Evolutionary conservation across 2,329 filamentous ascomycete species (phyloP), one percentile per base, ranked within the genome.

Genomic region (Diaporthe caulivora): DNA sequence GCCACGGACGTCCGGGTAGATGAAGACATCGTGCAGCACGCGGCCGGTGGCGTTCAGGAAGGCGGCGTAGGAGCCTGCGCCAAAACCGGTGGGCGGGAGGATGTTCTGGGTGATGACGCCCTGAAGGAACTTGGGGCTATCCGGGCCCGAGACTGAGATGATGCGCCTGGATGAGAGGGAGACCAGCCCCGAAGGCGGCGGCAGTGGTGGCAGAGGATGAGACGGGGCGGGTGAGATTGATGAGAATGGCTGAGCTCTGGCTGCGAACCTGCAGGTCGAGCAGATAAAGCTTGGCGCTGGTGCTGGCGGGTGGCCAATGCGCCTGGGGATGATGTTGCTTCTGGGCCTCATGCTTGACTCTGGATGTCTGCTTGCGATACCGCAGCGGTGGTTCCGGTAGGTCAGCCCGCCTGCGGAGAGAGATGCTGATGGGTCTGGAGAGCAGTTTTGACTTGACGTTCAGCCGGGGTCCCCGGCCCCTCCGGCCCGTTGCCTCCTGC

Each of bases 21-120:
- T 87, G 82, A 98, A 97, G 69, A 95, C 93, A 84, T 99, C 97
- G 84, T 96, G 90, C 55, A 98, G 86, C 13, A 99, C 89, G 72
- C 95, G 90, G 54, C 97, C 97, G 74, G 91, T 90, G 10, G 96
- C 94, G 77, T 93, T 97, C 54, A 99, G 87, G 79, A 99, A 98
- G 0, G 92, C 94, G 9, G 93, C 88, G 83, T 97, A 98, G 81
- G 93, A 92, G 5, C 91, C 92, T 0, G 85, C 83, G 4, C 31
- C 82, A 82, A 26, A 79, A 53, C 51, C 55, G 34, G 51, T 9
- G 51, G 79, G 76, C 0, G 88, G 83, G 69, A 90, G 82, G 76
- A 95, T 89, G 76, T 92, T 93, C 76, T 92, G 90, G 1, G 96
- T 98, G 76, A 97, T 90, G 72, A 97, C 90, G 70, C 96, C 95